A percentile compares a stretch with the other conserved stretches of the same genome.
Conservation (phyloP, 306 rosid genomes). For the Cucumis cinereus region DNA sequence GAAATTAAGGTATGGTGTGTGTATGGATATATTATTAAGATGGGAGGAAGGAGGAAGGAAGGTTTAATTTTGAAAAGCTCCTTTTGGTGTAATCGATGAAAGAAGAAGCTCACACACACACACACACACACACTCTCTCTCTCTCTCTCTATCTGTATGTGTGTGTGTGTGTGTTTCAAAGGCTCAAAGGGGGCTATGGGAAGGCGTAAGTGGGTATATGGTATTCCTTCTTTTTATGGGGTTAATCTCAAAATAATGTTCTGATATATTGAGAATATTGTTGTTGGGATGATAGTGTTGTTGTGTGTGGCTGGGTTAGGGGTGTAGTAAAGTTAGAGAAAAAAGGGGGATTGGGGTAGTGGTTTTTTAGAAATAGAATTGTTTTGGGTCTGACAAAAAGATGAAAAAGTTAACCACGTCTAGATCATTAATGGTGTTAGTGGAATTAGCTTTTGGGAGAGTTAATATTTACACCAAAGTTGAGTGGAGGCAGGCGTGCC, state of each 20-base stretch:
- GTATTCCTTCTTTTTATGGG: constrained; percentile 3
- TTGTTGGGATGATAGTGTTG: background rate
- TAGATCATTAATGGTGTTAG: constrained; percentile 41
- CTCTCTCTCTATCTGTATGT: too few relatives aligned
- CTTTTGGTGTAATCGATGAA: background rate
- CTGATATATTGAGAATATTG: background rate
- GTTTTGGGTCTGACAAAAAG: constrained; percentile 52
- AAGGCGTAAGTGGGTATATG: too few relatives aligned
- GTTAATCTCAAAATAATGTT: background rate
- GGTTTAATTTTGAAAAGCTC: background rate
- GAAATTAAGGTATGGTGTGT: too few relatives aligned
- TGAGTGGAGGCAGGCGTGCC: constrained; percentile 99
- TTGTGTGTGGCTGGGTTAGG: too few relatives aligned
- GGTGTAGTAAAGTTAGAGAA: background rate
- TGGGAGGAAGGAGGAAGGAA: background rate
- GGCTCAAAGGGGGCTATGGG: background rate
- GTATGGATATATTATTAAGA: too few relatives aligned
- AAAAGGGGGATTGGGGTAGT: background rate
- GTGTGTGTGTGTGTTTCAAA: too few relatives aligned
- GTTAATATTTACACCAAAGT: background rate
- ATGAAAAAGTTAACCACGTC: constrained; percentile 48
- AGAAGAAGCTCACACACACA: too few relatives aligned
- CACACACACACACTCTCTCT: too few relatives aligned
- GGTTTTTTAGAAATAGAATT: constrained; percentile 24
- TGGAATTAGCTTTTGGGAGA: constrained; percentile 58